Base-by-base conservation (phyloP, 768 basidiomycete genomes). In the Pleurotus sapidus region DNA sequence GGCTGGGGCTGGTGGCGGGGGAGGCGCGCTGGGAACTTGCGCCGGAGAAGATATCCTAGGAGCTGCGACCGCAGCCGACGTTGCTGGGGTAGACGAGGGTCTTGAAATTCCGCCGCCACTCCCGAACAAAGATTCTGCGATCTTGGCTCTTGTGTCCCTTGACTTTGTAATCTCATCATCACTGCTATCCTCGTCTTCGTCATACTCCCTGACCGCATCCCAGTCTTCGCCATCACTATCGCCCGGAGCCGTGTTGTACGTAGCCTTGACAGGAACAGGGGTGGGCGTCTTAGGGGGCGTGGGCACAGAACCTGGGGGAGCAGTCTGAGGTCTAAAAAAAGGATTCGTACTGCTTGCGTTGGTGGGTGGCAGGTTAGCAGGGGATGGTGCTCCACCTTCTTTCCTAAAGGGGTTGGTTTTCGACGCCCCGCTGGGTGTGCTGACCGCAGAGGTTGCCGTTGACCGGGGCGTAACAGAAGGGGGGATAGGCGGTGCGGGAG, bases 91-190 rank as follows among this genome's bases (percentile, higher is more conserved):
- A 77, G 50, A n/a, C 6, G 57, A 11, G 24, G 60, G 57, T 25
- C 47, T 58, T 46, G 68, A 64, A 56, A 89, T 82, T 14, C 42
- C 42, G n/a, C 42, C 42, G 9, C 51, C 51, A 9, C 51, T 38
- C 11, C 90, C 88, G 67, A 98, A 98, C 45, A 98, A 67, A 57
- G 86, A 79, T 60, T 83, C 79, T 5, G 95, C 95, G 39, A 98
- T 83, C 55, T 85, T 83, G 57, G 81, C 80, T 14, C 91, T 79
- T 15, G 77, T 82, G 50, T 75, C 78, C 45, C 95, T 78, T 3
- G 82, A 84, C 12, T 78, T 78, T n/a, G 79, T 76, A 48, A 88
- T 74, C 58, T 94, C 93, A 68, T 94, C 93, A 55, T 93, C 92
- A 53, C 84, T 88, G 60, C 84, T 87, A 63, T 88, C 86, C 4